phyloP scores from a whole-genome alignment of 2,329 filamentous ascomycete species.

The Metarhizium guizhouense region DNA sequence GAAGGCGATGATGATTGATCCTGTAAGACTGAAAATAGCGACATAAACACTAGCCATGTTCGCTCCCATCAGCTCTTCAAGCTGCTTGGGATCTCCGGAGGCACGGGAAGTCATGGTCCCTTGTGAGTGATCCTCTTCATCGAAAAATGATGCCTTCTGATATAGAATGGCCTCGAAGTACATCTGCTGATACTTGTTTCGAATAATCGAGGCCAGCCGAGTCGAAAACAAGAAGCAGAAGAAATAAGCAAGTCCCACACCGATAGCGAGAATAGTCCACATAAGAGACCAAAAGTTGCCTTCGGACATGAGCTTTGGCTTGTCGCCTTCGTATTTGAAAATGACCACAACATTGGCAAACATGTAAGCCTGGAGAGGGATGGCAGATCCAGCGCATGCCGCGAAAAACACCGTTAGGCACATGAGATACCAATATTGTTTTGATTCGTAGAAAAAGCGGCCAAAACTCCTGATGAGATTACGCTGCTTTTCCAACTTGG shows the following conservation, averaged over 20 bases:
- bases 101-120: constrained; percentile 51
- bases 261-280: constrained; percentile 51
- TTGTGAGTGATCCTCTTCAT: constrained; percentile 48
- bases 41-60: constrained; percentile 56
- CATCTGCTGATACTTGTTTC: constrained; percentile 47
- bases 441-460: constrained; percentile 47
- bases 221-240: constrained; percentile 27
- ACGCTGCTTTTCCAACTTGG: constrained; percentile 22
- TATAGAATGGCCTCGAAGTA: constrained; percentile 53
- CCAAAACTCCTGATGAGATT: constrained; percentile 46
- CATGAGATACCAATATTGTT: constrained; percentile 40
- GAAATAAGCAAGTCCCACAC: constrained; percentile 44
- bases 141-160: constrained; percentile 52
- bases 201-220: constrained; percentile 36
- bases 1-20: constrained; percentile 58
- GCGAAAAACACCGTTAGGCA: constrained; percentile 37
- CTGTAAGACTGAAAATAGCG: constrained; percentile 56
- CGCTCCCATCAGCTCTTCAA: constrained; percentile 53
- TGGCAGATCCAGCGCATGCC: constrained; percentile 32
- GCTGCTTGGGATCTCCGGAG: constrained; percentile 46
- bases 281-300: constrained; percentile 57
- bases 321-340: constrained; percentile 28
- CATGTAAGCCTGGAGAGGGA: constrained; percentile 44
- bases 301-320: constrained; percentile 25
- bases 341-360: constrained; percentile 44